Evolutionary conservation across 164 flowering plant species (phyloP).

Genomic region (Sedum album): DNA sequence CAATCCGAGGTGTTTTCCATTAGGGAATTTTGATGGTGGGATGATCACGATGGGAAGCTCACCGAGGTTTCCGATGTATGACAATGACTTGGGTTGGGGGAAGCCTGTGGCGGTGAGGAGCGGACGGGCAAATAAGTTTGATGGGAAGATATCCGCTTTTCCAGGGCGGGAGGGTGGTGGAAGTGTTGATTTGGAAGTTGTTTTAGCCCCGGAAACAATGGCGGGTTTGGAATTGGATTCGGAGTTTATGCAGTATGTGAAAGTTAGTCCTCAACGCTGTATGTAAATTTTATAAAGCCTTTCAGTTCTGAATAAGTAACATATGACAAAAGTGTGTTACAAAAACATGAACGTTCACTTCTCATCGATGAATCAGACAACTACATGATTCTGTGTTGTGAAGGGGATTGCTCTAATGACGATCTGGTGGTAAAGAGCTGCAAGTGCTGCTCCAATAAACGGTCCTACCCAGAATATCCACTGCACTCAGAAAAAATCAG

Average conservation of each 20-base stretch:
- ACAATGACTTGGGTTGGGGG: constrained; percentile 69
- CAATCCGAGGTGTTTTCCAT: constrained; percentile 57
- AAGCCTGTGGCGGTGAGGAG: constrained; percentile 71
- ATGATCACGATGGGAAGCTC: constrained; percentile 61
- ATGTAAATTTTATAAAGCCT: neutral
- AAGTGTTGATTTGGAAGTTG: constrained; percentile 78
- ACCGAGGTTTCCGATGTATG: constrained; percentile 5
- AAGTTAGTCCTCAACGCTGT: neutral
- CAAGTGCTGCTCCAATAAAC: neutral
- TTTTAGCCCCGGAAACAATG: constrained; percentile 73
- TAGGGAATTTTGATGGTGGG: constrained; percentile 72
- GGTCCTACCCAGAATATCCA: neutral
- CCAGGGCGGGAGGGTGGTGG: constrained; percentile 86
- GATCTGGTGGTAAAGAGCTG: neutral
- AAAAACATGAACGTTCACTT: too few relatives aligned
- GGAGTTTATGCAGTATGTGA: constrained; percentile 36
- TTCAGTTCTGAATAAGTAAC: neutral
- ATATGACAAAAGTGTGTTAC: neutral
- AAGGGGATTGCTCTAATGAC: neutral
- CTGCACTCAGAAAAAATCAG: neutral
- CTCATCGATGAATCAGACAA: neutral
- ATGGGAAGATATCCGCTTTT: constrained; percentile 37
- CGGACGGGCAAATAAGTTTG: constrained; percentile 4
- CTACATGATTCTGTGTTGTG: neutral
- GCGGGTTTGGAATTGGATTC: constrained; percentile 42